phyloP scores from a whole-genome alignment of 78 protist genomes.

The Bigelowiella natans region DNA sequence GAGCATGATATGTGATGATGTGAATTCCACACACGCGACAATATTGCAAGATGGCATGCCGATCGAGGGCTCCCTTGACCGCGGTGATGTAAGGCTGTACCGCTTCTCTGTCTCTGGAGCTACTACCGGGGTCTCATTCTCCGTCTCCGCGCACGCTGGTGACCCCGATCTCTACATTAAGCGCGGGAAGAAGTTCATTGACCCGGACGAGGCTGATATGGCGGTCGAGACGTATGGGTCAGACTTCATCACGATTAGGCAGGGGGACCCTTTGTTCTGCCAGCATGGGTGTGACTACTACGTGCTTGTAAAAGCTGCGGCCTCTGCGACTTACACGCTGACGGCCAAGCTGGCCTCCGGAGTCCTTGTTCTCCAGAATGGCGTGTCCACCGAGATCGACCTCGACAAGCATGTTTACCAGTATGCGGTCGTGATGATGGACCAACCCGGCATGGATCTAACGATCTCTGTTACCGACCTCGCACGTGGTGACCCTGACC shows the following conservation, averaged over 20 bases:
- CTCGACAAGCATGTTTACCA: no score
- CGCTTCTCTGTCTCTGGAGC: neutral
- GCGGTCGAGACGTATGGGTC: neutral
- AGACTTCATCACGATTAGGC: neutral
- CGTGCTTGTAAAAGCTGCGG: no score
- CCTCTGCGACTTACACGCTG: no score
- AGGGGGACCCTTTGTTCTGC: no score
- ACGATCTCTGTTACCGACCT: neutral
- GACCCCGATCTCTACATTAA: neutral
- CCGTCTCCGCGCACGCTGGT: neutral
- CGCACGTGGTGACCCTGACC: neutral
- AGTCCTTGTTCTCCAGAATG: no score
- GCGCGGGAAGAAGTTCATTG: neutral
- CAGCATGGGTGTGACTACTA: no score
- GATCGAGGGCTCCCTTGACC: neutral
- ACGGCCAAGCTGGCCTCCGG: no score
- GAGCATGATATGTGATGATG: neutral
- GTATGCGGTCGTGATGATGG: no score
- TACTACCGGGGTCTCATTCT: neutral
- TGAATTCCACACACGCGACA: neutral
- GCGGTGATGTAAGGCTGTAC: neutral
- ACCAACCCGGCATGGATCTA: no score
- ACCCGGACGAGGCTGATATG: neutral
- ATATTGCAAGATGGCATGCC: neutral
- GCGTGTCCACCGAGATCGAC: no score